Percentiles rank a stretch among this genome's conserved stretches.
Evolutionary conservation across 352 stramenopile genomes (phyloP).

Genomic region (Saprolegnia diclina): DNA sequence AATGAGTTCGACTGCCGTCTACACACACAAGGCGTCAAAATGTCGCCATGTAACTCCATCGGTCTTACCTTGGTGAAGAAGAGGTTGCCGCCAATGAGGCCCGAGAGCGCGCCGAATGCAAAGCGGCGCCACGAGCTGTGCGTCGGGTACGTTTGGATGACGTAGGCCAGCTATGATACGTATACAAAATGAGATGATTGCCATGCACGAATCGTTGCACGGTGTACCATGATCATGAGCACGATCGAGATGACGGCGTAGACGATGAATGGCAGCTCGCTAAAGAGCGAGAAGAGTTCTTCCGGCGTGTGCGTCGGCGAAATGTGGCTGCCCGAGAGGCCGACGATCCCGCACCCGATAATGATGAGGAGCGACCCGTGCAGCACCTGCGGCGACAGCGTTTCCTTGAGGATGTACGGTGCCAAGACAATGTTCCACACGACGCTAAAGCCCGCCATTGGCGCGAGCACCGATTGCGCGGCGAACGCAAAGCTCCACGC

Average conservation of each 20-base stretch:
- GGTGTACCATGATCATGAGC: slow-evolving; percentile 37
- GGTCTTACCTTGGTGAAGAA: slow-evolving; percentile 74
- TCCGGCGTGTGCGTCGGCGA: slow-evolving; percentile 66
- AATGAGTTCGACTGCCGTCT: slow-evolving; percentile 78
- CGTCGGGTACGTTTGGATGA: slow-evolving; percentile 58
- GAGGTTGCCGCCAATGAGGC: slow-evolving; percentile 76
- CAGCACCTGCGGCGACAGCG: slow-evolving; percentile 65
- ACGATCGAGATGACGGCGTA: slow-evolving; percentile 49
- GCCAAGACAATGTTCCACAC: slow-evolving; percentile 85
- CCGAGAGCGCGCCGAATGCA: slow-evolving; percentile 71
- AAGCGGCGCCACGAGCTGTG: slow-evolving; percentile 71
- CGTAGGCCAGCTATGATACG: slow-evolving; percentile 51
- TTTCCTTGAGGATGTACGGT: slow-evolving; percentile 74
- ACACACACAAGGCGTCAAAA: neutral
- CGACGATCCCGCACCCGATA: slow-evolving; percentile 64
- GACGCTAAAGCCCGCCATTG: slow-evolving; percentile 83
- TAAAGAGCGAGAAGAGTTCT: slow-evolving; percentile 77
- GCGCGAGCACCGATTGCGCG: slow-evolving; percentile 78
- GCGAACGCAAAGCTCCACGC: slow-evolving; percentile 83
- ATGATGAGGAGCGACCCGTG: slow-evolving; percentile 70
- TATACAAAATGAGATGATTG: neutral
- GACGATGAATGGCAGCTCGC: slow-evolving; percentile 58
- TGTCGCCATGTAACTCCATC: too few species aligned
- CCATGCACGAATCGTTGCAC: slow-evolving; percentile 19
- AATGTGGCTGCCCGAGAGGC: slow-evolving; percentile 72